Base-by-base conservation (phyloP, 208 protist genomes). In the Leishmania lainsoni region DNA sequence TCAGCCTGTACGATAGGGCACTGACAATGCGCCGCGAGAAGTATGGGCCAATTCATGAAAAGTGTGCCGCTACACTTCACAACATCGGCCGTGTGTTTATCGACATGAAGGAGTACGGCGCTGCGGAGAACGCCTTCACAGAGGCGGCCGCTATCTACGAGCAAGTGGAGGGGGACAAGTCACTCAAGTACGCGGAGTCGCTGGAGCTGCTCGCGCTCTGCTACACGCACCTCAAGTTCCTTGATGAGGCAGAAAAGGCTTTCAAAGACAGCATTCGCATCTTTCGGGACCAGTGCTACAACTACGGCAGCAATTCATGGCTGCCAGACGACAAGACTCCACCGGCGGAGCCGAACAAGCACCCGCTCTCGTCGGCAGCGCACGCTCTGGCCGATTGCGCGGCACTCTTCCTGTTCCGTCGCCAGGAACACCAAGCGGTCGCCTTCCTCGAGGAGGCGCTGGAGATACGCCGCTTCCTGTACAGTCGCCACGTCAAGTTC, bases 141-240 rank as follows among this genome's bases (percentile, higher is more conserved):
- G 92, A 97, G 84, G 93, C 93, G 14, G 91, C 91, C 1, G 94
- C 94, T 32, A 97, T 97, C 69, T 97, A 96, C 85, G 94, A 97
- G 78, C 22, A 96, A 81, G 59, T 94, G 35, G 90, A 96, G n/a
- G 92, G 94, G 51, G 77, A 80, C 45, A 84, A 83, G 66, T 96
- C 94, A 42, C 76, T 96, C 71, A 85, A 89, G 78, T 96, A 95
- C 83, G 92, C 94, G 22, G 94, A 97, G 86, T 92, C 91, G 77
- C 86, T 97, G 71, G 90, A 89, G 76, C 86, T 96, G 81, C 89
- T 97, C 58, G 94, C 92, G 59, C 89, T 95, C 29, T 86, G 92
- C 68, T 97, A 97, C 88, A 94, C 90, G 26, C 86, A 96, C 80
- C 89, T 97, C 75, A 89, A 92, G 65, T 96, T 97, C 71, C 88